A percentile compares a stretch with the other conserved stretches of the same genome.
These are phyloP conservation scores for Trichomonas tenax DNA, from an alignment of 208 protist genomes.

Conservation along the genomic window DNA sequence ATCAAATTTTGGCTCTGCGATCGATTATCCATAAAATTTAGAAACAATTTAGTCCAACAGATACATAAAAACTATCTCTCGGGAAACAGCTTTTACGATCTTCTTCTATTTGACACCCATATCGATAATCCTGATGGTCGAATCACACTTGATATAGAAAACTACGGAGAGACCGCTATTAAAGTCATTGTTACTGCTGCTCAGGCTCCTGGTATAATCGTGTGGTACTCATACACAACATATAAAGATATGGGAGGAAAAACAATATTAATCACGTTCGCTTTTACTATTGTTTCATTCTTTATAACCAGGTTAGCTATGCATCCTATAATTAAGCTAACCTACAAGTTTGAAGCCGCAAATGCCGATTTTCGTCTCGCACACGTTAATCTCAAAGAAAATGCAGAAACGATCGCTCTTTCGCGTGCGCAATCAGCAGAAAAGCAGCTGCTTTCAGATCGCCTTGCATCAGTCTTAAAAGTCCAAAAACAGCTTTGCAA, in stretches of 20 bases:
- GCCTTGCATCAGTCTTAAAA: background rate
- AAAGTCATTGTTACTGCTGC: background rate
- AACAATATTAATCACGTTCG: background rate
- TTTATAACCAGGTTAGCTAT: background rate
- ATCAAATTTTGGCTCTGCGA: background rate
- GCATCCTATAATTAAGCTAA: background rate
- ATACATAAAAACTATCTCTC: background rate
- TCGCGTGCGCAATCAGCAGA: background rate
- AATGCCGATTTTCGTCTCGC: background rate
- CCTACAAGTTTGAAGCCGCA: background rate
- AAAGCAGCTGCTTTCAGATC: background rate
- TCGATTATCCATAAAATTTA: background rate
- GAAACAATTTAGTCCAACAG: background rate
- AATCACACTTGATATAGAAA: background rate
- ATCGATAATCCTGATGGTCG: constrained; percentile 1
- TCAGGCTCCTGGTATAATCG: background rate
- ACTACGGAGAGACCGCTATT: background rate
- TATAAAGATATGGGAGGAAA: background rate
- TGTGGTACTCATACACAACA: background rate
- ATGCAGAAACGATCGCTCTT: background rate
- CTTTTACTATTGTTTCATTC: background rate
- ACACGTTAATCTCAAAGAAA: background rate
- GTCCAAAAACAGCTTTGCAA: background rate
- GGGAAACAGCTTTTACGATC: background rate
- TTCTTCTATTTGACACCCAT: background rate